Evolutionary conservation across 306 rosid genomes (phyloP).

Genomic region (Styphnolobium japonicum): DNA sequence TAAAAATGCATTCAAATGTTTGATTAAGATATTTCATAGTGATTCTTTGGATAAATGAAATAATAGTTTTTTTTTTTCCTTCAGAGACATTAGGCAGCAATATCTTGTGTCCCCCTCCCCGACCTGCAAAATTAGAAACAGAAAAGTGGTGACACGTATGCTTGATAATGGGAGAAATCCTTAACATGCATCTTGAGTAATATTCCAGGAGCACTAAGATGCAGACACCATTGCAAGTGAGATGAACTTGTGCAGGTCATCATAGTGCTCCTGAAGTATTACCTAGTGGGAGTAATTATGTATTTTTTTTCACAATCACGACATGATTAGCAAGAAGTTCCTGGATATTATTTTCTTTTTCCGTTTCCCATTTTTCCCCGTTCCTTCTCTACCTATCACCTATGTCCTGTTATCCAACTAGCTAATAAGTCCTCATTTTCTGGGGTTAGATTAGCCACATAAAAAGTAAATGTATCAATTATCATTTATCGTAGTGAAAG

Average conservation of each 20-base stretch:
- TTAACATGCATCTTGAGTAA: too few relatives aligned
- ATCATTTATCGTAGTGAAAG: too few relatives aligned
- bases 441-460: too few relatives aligned
- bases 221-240: too few relatives aligned
- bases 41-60: conserved; percentile 32
- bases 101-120: background rate
- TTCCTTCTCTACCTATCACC: background rate
- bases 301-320: background rate
- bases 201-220: too few relatives aligned
- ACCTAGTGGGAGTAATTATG: background rate
- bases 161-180: background rate
- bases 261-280: too few relatives aligned
- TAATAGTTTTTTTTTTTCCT: background rate
- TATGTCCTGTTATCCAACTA: too few relatives aligned
- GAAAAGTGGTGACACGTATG: background rate
- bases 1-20: conserved; percentile 22
- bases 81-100: background rate
- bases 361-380: background rate
- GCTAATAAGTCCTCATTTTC: background rate
- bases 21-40: conserved; percentile 21
- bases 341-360: too few relatives aligned
- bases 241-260: too few relatives aligned
- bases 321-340: background rate
- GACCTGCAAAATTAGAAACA: background rate
- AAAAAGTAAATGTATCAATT: too few relatives aligned